A percentile compares a stretch with the other conserved stretches of the same genome.
phyloP scores from a whole-genome alignment of 1,284 basidiomycete species.

The Peniophora sp. region DNA sequence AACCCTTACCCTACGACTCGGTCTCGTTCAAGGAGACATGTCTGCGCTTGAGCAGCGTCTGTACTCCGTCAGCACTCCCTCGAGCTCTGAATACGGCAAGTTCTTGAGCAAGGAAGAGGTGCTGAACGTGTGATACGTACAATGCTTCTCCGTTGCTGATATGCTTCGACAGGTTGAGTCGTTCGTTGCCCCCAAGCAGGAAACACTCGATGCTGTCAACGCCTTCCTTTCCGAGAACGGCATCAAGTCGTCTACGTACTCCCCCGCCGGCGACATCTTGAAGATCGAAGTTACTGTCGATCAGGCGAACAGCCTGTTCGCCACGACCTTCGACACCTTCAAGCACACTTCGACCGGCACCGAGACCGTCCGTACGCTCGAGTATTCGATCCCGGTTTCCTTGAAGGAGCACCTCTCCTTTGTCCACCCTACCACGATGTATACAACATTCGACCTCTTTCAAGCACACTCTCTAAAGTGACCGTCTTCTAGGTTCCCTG shows the following conservation, averaged over 20 bases:
- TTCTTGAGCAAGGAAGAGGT: constrained; percentile 20
- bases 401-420: constrained; percentile 5
- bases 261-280: constrained; percentile 19
- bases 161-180: constrained; percentile 21
- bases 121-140: background rate
- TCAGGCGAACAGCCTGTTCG: constrained; percentile 23
- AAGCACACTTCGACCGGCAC: constrained; percentile 18
- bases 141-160: too few species aligned
- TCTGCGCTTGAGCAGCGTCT: constrained; percentile 27
- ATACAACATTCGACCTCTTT: too few species aligned
- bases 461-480: background rate
- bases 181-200: constrained; percentile 25
- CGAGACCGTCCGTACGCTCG: constrained; percentile 21
- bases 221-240: constrained; percentile 23
- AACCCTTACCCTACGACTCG: constrained; percentile 24
- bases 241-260: constrained; percentile 14
- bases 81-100: constrained; percentile 17
- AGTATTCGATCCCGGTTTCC: constrained; percentile 23
- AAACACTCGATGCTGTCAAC: constrained; percentile 20
- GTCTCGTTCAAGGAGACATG: constrained; percentile 24
- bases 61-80: constrained; percentile 18
- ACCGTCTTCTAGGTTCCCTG: constrained; percentile 4
- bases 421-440: constrained; percentile 14
- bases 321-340: constrained; percentile 24
- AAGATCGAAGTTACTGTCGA: constrained; percentile 15